Percentiles rank a stretch among this genome's conserved stretches.
These are phyloP conservation scores for Apiotrichum sp. DNA, from an alignment of 1,284 basidiomycete genomes.

Conservation along the genomic window DNA sequence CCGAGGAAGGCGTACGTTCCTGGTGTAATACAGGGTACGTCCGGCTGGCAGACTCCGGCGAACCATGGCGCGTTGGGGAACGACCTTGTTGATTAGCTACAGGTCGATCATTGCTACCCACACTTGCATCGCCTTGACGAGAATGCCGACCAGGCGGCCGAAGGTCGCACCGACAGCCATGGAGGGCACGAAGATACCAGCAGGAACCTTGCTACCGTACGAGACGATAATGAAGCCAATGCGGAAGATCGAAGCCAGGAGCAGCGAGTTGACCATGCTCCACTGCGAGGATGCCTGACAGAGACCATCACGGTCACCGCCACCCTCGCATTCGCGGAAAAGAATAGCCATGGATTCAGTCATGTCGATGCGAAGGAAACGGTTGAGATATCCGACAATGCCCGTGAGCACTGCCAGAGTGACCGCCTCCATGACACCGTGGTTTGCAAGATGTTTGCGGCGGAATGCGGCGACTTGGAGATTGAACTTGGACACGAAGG, in stretches of 20 bases:
- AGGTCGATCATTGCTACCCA: constrained; percentile 44
- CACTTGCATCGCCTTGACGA: constrained; percentile 87
- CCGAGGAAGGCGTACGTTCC: constrained; percentile 96
- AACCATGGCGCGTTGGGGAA: constrained; percentile 81
- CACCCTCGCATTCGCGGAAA: constrained; percentile 93
- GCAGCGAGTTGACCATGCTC: constrained; percentile 86
- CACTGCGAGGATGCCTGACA: constrained; percentile 95
- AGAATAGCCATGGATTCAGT: constrained; percentile 94
- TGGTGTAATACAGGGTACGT: constrained; percentile 94
- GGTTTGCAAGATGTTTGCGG: constrained; percentile 73
- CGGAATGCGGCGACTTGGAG: constrained; percentile 91
- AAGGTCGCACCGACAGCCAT: constrained; percentile 97
- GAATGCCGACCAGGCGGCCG: constrained; percentile 89
- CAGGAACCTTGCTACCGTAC: constrained; percentile 94
- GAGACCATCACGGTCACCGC: constrained; percentile 82
- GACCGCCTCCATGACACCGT: constrained; percentile 85
- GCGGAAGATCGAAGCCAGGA: constrained; percentile 85
- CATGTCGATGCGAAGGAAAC: constrained; percentile 96
- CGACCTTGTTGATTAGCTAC: constrained; percentile 52
- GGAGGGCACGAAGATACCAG: constrained; percentile 94
- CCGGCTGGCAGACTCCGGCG: constrained; percentile 71
- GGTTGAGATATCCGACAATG: constrained; percentile 87
- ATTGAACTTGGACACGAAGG: constrained; percentile 95
- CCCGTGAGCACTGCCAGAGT: constrained; percentile 81
- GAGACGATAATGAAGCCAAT: constrained; percentile 82